Percentiles rank a stretch among this genome's conserved stretches.
phyloP scores from a whole-genome alignment of 108 stramenopile genomes.

The Skeletonema costatum region DNA sequence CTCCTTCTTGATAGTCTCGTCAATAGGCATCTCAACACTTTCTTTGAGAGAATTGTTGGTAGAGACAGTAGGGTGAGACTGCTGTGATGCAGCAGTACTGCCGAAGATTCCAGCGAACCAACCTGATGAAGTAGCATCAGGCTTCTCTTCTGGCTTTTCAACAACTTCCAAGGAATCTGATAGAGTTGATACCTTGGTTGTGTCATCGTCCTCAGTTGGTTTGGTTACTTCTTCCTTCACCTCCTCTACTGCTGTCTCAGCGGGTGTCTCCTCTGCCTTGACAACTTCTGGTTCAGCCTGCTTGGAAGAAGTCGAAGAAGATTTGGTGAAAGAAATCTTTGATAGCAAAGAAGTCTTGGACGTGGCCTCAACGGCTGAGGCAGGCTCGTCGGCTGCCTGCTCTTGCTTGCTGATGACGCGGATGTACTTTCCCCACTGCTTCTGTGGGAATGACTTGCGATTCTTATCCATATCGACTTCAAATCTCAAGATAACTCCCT shows the following conservation, averaged over 20 bases:
- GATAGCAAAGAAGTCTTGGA: too few species aligned
- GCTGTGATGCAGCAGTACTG: neutral
- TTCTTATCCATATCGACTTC: conserved; percentile 40
- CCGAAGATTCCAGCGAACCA: neutral
- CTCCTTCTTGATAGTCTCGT: neutral
- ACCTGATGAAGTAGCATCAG: neutral
- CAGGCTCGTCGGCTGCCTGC: neutral
- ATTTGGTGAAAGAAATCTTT: too few species aligned
- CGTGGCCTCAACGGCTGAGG: neutral
- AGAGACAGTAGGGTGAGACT: neutral
- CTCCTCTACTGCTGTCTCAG: neutral
- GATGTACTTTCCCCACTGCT: conserved; percentile 51
- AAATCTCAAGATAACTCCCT: conserved; percentile 22
- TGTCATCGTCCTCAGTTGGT: neutral
- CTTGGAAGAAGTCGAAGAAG: too few species aligned
- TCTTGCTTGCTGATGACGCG: conserved; percentile 17
- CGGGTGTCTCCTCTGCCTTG: neutral
- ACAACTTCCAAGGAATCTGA: neutral
- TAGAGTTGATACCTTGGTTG: neutral
- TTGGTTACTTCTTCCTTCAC: neutral
- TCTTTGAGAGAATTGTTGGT: neutral
- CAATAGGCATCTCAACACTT: neutral
- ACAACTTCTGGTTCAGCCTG: neutral
- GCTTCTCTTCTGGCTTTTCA: neutral
- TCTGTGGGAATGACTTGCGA: conserved; percentile 39